phyloP scores from a whole-genome alignment of 345 rosid species.

The Populus euphratica region DNA sequence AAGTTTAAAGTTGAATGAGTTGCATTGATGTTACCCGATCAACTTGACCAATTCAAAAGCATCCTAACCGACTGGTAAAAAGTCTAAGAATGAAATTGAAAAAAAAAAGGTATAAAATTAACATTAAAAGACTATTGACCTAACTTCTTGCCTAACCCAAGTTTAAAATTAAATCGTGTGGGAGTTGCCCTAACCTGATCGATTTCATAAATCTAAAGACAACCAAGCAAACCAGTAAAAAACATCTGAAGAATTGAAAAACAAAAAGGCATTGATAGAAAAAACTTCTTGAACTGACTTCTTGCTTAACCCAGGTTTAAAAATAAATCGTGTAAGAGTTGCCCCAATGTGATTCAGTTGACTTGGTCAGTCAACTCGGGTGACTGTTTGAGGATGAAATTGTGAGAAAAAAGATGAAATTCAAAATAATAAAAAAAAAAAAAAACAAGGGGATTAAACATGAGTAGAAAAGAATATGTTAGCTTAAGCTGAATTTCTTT shows the following conservation, averaged over 20 bases:
- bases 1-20: too few species aligned
- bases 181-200: background rate
- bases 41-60: background rate
- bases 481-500: constrained; percentile 47
- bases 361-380: too few species aligned
- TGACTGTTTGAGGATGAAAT: too few species aligned
- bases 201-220: background rate
- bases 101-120: background rate
- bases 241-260: too few species aligned
- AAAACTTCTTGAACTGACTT: background rate
- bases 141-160: background rate
- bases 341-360: background rate
- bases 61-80: background rate
- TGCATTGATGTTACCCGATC: background rate
- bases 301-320: background rate
- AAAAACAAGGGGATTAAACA: too few species aligned
- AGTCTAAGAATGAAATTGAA: background rate
- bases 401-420: too few species aligned
- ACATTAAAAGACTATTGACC: background rate
- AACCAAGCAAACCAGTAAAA: background rate
- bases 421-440: too few species aligned
- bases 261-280: background rate
- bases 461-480: too few species aligned
- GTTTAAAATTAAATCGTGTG: background rate
- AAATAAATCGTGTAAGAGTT: background rate